These are phyloP conservation scores for Alternaria gansuensis DNA, from an alignment of 2,329 filamentous ascomycete genomes.

Conservation along the genomic window DNA sequence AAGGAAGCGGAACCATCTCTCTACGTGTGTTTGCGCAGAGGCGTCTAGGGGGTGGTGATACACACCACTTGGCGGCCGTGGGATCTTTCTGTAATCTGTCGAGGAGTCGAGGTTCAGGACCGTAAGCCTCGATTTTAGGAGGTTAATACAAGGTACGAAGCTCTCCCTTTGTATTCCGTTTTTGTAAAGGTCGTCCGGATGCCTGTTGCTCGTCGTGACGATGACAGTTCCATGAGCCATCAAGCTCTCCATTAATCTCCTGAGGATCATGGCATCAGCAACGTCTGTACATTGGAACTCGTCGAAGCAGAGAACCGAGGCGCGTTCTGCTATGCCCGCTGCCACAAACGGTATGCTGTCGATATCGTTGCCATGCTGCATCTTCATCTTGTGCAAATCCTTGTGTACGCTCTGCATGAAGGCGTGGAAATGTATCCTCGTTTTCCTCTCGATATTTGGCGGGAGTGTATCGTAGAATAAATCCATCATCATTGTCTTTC, in stretches of 20 bases:
- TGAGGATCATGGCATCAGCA: conserved; percentile 96
- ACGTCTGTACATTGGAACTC: conserved; percentile 99
- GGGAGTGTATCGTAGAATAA: conserved; percentile 95
- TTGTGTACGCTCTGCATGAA: conserved; percentile 99
- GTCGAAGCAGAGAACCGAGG: conserved; percentile 93
- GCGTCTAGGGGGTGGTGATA: conserved; percentile 89
- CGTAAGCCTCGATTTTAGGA: conserved; percentile 82
- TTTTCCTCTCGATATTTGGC: conserved; percentile 79
- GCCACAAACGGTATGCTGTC: conserved; percentile 92
- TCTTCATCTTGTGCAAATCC: conserved; percentile 87
- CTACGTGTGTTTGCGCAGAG: conserved; percentile 79
- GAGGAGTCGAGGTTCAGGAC: conserved; percentile 95
- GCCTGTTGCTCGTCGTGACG: conserved; percentile 95
- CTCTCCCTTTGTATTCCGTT: conserved; percentile 96
- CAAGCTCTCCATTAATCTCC: conserved; percentile 84
- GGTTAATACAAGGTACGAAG: conserved; percentile 93
- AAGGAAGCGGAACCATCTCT: conserved; percentile 95
- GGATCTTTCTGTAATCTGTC: conserved; percentile 97
- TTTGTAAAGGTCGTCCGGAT: conserved; percentile 95
- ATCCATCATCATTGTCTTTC: conserved; percentile 99
- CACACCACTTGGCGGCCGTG: conserved; percentile 88
- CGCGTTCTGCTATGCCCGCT: conserved; percentile 87
- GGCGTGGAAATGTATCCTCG: conserved; percentile 96
- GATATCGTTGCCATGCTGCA: conserved; percentile 85
- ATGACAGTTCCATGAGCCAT: conserved; percentile 98